Base-by-base conservation (phyloP, 352 stramenopile species). In the Pythium periplocum region DNA sequence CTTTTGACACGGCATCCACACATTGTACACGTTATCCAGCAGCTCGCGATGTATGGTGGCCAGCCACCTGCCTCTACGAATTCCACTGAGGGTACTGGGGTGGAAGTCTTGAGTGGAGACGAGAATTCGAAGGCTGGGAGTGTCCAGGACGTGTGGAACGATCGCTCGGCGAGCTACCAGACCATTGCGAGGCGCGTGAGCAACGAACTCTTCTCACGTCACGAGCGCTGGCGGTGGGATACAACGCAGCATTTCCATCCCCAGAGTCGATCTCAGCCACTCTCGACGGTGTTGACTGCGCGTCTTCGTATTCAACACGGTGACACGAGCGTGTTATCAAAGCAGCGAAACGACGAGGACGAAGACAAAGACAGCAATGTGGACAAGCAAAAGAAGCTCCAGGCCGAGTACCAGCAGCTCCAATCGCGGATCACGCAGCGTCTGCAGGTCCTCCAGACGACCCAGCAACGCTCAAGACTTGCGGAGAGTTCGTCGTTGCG, bases 161-260 rank as follows among this genome's bases (percentile, higher is more conserved):
- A 83, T 41, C 66, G 77, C 12, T 75, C 66, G 3, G 53, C 45
- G 2, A 81, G 66, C 51, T 86, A 87, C 44, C 64, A 74, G 39
- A 65, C 55, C 31, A 78, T 87, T 32, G 75, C 70, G 3, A 5
- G 40, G 2, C 64, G 74, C 11, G 53, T 61, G 6, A 37, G 48
- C 6, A 49, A 72, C 7, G 62, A 67, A 10, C 50, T 86, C 39
- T 57, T 55, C 42, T 56, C 47, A 4, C 57, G 61, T 2, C 55
- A 47, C 2, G 58, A 71, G 42, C 74, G 74, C 11, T 47, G 60
- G 43, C 77, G 74, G 1, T 86, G 77, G 74, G 77, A 87, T 43
- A 68, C 70, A 6, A 68, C 71, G 1, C 45, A 36, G 0, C 66
- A 81, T 34, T 83, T 26, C 17, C 17, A 26, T 26, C 17, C 17